Conservation (phyloP, 371 early-diverging fungal genomes). For the Aphelidium insulamus region DNA sequence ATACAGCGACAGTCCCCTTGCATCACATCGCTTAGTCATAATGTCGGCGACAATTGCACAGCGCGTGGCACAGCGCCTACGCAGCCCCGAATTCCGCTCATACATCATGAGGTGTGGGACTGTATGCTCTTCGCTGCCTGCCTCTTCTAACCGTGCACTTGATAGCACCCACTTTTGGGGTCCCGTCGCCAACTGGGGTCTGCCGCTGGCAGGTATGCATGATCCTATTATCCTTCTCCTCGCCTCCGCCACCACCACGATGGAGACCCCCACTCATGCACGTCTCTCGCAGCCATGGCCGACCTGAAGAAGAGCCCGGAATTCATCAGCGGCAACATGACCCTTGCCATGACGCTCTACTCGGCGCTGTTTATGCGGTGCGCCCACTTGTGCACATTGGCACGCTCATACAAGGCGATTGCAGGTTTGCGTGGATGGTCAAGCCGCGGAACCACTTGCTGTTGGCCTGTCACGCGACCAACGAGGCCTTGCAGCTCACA, state of each 20-base stretch:
- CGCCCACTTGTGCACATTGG: too few species aligned
- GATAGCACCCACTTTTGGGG: conserved; percentile 12
- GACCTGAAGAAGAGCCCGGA: conserved; percentile 80
- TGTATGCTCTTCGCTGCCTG: too few species aligned
- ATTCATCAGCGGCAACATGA: conserved; percentile 88
- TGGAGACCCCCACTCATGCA: conserved; percentile 83
- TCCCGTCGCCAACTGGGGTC: conserved; percentile 85
- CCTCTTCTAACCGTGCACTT: not conserved
- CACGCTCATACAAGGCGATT: too few species aligned
- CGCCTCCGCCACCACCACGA: conserved; percentile 11
- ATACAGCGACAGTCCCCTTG: too few species aligned
- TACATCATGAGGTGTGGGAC: too few species aligned
- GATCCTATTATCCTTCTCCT: too few species aligned
- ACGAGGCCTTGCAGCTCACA: conserved; percentile 59
- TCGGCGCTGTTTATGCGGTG: conserved; percentile 86
- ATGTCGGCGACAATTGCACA: too few species aligned
- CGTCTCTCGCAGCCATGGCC: conserved; percentile 84
- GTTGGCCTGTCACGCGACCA: conserved; percentile 78
- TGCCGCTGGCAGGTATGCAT: too few species aligned
- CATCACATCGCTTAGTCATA: too few species aligned
- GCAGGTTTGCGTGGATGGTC: conserved; percentile 83
- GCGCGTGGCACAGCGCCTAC: too few species aligned
- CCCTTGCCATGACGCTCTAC: conserved; percentile 47
- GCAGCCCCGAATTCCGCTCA: too few species aligned
- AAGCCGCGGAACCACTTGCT: conserved; percentile 72